phyloP scores from a whole-genome alignment of 2,329 filamentous ascomycete genomes.

The Fusarium coicis region DNA sequence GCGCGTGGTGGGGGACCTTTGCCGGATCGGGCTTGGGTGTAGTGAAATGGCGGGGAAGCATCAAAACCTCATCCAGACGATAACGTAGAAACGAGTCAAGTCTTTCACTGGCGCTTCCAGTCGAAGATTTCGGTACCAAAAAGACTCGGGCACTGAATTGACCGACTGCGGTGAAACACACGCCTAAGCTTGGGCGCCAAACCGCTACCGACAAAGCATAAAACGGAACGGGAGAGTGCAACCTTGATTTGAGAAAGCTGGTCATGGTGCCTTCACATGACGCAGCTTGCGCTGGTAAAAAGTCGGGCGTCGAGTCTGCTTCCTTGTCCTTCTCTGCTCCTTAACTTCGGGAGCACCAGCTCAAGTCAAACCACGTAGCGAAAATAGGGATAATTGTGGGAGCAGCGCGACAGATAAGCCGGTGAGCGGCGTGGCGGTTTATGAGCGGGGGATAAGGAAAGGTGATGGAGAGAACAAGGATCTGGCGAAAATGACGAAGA shows the following conservation, averaged over 20 bases:
- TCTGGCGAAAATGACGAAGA: slow-evolving; percentile 40
- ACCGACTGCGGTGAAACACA: slow-evolving; percentile 1
- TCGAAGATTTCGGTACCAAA: not conserved
- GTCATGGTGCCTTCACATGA: slow-evolving; percentile 52
- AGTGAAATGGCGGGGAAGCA: slow-evolving; percentile 46
- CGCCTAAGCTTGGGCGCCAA: not conserved
- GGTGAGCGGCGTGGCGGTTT: slow-evolving; percentile 33
- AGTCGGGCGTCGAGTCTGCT: slow-evolving; percentile 4
- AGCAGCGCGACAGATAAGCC: slow-evolving; percentile 13
- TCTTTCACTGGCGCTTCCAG: slow-evolving; percentile 6
- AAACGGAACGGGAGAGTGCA: slow-evolving; percentile 35
- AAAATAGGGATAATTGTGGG: slow-evolving; percentile 13
- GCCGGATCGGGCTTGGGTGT: slow-evolving; percentile 44
- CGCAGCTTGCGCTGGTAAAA: slow-evolving; percentile 44
- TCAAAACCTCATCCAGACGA: slow-evolving; percentile 41
- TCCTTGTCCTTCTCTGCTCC: slow-evolving; percentile 6
- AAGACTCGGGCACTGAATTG: slow-evolving; percentile 6
- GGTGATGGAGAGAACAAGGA: slow-evolving; percentile 35
- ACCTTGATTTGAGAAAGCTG: slow-evolving; percentile 59
- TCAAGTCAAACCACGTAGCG: slow-evolving; percentile 7
- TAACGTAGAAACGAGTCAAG: slow-evolving; percentile 34
- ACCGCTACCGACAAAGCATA: slow-evolving; percentile 8
- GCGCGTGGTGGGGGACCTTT: slow-evolving; percentile 45
- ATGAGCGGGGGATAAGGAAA: slow-evolving; percentile 32
- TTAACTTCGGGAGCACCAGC: slow-evolving; percentile 15